These are phyloP conservation scores for Arthroderma sp. DNA, from an alignment of 2,329 filamentous ascomycete species.

Conservation along the genomic window DNA sequence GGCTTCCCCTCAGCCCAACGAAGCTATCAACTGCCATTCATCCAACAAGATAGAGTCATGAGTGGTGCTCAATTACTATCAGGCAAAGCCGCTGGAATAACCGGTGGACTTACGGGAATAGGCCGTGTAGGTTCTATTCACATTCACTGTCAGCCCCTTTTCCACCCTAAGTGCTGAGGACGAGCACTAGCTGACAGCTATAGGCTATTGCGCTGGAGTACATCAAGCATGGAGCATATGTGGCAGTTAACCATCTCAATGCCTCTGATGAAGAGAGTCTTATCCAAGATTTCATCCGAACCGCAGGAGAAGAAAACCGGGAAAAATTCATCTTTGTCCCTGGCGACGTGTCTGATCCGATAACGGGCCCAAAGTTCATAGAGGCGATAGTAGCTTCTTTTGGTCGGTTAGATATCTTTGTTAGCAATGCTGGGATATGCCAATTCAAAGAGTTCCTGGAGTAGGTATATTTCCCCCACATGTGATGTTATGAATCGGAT, in stretches of 20 bases:
- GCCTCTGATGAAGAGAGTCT: slow-evolving; percentile 19
- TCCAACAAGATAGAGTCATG: too few relatives aligned
- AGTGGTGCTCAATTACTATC: slow-evolving; percentile 37
- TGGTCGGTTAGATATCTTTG: slow-evolving; percentile 58
- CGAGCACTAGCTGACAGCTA: neutral
- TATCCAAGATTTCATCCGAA: slow-evolving; percentile 22
- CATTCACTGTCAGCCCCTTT: neutral
- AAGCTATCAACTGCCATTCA: too few relatives aligned
- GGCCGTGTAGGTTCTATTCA: slow-evolving; percentile 39
- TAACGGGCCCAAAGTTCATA: slow-evolving; percentile 58
- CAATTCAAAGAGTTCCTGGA: slow-evolving; percentile 77
- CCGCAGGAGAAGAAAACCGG: neutral
- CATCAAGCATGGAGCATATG: slow-evolving; percentile 61
- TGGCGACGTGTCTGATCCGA: slow-evolving; percentile 65
- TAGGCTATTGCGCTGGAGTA: slow-evolving; percentile 67
- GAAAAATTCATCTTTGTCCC: slow-evolving; percentile 50
- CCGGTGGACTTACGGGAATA: slow-evolving; percentile 75
- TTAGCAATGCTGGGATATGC: slow-evolving; percentile 81
- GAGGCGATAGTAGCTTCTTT: slow-evolving; percentile 45
- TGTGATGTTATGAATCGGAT: slow-evolving; percentile 1
- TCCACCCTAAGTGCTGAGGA: neutral
- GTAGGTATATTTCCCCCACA: slow-evolving; percentile 24
- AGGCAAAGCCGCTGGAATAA: slow-evolving; percentile 73
- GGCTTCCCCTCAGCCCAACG: too few relatives aligned
- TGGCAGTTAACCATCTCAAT: slow-evolving; percentile 69